Base-by-base conservation (phyloP, 495 filamentous ascomycete genomes). In the Parmelia sp. region DNA sequence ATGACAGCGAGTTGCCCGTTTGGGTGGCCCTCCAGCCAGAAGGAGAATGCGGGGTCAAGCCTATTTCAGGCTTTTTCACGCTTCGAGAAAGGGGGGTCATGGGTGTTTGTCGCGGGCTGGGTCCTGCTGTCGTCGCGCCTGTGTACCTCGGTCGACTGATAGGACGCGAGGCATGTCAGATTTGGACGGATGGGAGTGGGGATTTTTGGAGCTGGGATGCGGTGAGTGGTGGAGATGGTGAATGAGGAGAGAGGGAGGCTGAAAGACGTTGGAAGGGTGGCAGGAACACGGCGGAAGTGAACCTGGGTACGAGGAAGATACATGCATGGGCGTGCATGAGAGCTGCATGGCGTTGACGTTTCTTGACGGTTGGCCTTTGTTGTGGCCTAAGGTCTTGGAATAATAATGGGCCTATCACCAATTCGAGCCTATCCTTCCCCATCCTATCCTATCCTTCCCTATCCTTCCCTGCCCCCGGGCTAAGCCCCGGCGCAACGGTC, bases 21-120 rank as follows among this genome's bases (percentile, higher is more conserved):
- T 59, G 25, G 62, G 62, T 53, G 56, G 15, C 21, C 17, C 33
- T 60, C 25, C n/a, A 55, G 4, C 56, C 62, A 58, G 56, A 64
- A 64, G 42, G 27, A 64, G 62, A 59, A 58, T 64, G 62, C 62
- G 62, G 62, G 62, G 62, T 64, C 62, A 59, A 36, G 61, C 51
- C 61, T 56, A 56, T 57, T 35, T 44, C 29, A 58, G 47, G 57
- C 37, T 37, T 45, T 57, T 35, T 44, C 29, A 58, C 61, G 57
- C 37, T 37, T 45, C 31, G 37, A 57, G 62, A 64, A 23, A 55
- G 37, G 62, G 51, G 45, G 47, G 31, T 15, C 35, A 62, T 55
- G 60, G 51, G 51, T 33, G 17, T 55, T 21, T 21, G 29, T 55
- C 31, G 19, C 10, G n/a, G 5, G 35, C 31, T 5, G n/a, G 3